phyloP scores from a whole-genome alignment of 75 land plant genomes.

The Picea glauca region DNA sequence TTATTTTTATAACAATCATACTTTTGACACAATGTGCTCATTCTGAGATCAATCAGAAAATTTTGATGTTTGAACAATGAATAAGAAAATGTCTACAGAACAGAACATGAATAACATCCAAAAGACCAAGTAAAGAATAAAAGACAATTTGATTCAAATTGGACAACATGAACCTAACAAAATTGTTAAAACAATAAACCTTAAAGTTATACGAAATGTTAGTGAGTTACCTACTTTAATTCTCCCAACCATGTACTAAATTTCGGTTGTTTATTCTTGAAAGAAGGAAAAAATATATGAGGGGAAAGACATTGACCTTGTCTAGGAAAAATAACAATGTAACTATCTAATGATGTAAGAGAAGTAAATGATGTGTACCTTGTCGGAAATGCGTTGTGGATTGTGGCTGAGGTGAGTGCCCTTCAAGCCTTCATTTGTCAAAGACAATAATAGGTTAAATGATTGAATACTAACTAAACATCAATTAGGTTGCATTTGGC shows the following conservation, averaged over 20 bases:
- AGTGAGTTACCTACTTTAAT: constrained; percentile 69
- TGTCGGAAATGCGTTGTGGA: no score
- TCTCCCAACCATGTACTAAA: constrained; percentile 97
- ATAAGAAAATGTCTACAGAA: no score
- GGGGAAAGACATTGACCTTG: not conserved
- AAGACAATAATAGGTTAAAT: no score
- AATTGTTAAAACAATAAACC: not conserved
- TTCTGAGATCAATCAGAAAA: not conserved
- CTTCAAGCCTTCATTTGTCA: no score
- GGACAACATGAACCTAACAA: not conserved
- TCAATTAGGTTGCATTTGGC: no score
- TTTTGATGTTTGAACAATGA: no score
- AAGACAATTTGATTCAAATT: not conserved
- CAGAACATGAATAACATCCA: not conserved
- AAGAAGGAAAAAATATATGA: constrained; percentile 2
- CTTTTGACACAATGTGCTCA: not conserved
- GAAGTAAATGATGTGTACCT: no score
- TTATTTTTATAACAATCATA: not conserved
- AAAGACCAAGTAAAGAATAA: not conserved
- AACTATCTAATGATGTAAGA: no score
- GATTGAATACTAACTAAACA: no score
- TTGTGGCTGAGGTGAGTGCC: no score
- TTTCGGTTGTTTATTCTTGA: constrained; percentile 92
- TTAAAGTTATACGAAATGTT: not conserved
- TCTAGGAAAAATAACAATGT: constrained; percentile 1